Evolutionary conservation across 306 rosid species (phyloP).

Genomic region (Oemleria cerasiformis): DNA sequence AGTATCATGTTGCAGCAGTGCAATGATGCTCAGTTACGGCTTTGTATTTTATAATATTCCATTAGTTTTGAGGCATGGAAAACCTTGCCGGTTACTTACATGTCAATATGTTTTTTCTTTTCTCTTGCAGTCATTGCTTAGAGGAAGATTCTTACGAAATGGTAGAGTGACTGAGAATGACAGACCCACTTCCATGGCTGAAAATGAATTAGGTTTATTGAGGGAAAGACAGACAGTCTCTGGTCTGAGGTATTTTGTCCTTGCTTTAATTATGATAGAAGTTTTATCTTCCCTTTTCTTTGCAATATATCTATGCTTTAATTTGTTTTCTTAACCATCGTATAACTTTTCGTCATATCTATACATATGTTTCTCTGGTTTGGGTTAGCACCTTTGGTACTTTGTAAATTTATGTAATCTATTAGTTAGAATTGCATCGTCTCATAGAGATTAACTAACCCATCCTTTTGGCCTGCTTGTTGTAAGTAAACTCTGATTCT

Average conservation of each 20-base stretch:
- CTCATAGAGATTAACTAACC: background rate
- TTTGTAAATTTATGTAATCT: background rate
- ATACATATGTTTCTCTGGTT: background rate
- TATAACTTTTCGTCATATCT: background rate
- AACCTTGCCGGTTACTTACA: background rate
- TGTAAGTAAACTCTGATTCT: background rate
- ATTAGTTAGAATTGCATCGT: background rate
- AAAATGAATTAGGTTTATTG: conserved; percentile 87
- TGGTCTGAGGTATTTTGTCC: conserved; percentile 69
- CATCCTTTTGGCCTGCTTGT: background rate
- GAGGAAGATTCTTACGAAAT: conserved; percentile 93
- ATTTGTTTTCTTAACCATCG: background rate
- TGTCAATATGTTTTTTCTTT: background rate
- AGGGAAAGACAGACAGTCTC: conserved; percentile 87
- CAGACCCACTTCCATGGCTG: conserved; percentile 71
- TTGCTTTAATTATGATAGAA: conserved; percentile 10
- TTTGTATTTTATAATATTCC: background rate
- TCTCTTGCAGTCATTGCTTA: conserved; percentile 76
- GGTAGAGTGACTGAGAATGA: conserved; percentile 55
- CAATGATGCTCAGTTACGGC: background rate
- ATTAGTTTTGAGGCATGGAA: background rate
- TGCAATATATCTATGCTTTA: background rate
- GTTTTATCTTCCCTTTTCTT: background rate
- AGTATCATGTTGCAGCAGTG: background rate
- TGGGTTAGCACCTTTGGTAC: background rate